These are phyloP conservation scores for Pestalotiopsis sp. DNA, from an alignment of 2,329 filamentous ascomycete genomes.

Conservation along the genomic window DNA sequence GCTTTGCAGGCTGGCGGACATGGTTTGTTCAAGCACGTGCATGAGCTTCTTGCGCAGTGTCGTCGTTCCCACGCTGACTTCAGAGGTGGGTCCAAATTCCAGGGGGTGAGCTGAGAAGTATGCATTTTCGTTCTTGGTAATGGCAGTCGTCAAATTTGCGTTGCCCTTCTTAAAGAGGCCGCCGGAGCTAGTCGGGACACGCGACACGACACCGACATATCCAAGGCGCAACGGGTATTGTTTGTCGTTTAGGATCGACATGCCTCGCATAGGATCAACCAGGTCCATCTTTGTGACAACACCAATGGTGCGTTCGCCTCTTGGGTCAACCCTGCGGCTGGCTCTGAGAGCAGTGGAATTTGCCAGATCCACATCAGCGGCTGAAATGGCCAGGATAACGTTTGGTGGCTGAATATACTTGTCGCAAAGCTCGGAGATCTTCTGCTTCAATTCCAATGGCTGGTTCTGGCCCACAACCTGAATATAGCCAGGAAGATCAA, in stretches of 20 bases:
- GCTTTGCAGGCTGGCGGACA: constrained; percentile 87
- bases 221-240: constrained; percentile 95
- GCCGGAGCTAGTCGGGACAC: constrained; percentile 64
- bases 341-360: constrained; percentile 93
- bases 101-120: constrained; percentile 84
- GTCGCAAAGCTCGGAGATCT: constrained; percentile 94
- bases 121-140: constrained; percentile 83
- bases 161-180: constrained; percentile 84
- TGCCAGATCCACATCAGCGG: constrained; percentile 93
- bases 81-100: constrained; percentile 75
- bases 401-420: constrained; percentile 98
- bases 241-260: constrained; percentile 78
- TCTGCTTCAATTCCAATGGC: constrained; percentile 88
- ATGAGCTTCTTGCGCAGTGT: constrained; percentile 94
- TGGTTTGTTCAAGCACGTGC: constrained; percentile 94
- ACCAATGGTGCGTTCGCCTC: constrained; percentile 94
- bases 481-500: constrained; percentile 96
- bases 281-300: constrained; percentile 99
- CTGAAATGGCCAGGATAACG: constrained; percentile 95
- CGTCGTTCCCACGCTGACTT: constrained; percentile 79
- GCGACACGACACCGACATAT: constrained; percentile 93
- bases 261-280: constrained; percentile 80
- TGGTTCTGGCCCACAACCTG: constrained; percentile 93
- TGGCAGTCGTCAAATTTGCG: constrained; percentile 77
- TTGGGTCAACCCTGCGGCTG: constrained; percentile 87